Evolutionary conservation across 2,329 filamentous ascomycete genomes (phyloP), one percentile per base, ranked within the genome.

Genomic region (Neopestalotiopsis sp.): DNA sequence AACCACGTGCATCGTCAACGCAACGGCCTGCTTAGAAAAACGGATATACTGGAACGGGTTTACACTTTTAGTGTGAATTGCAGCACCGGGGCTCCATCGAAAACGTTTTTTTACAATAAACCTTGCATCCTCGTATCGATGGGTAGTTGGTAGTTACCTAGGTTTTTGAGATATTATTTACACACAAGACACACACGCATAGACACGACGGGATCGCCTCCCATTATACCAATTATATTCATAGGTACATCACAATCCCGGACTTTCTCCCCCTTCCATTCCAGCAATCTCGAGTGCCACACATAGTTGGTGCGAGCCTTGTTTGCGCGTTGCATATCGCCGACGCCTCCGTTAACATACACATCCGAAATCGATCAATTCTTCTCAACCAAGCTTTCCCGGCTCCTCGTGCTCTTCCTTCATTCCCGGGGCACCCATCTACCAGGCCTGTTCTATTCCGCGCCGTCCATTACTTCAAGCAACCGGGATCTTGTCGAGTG

Each of bases 361-460:
- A 53, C 45, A 53, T 24, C 24, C n/a, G 45, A n/a, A 53, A 53
- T 24, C 24, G 45, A 34, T 32, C 24, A 38, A 38, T 38, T 38
- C 34, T 38, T 38, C 34, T 38, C 34, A 38, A 10, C 10, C 34
- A 10, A 24, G 6, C 34, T 38, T 38, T 38, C 10, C 34, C 34
- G 10, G 34, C 34, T 38, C 64, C 34, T 66, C 45, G 57, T 57
- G 59, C 65, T 24, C 61, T 58, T 10, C 30, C 20, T 58, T 30
- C 56, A 30, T 63, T 30, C 10, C 30, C 57, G 20, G 3, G 45
- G 45, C 5, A 6, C 2, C n/a, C 45, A 3, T 53, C n/a, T 53
- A 7, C n/a, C 45, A 24, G n/a, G 6, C 14, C 13, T 17, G n/a
- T 6, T 5, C 42, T 6, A 13, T 45, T 45, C 42, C 2, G 14